phyloP scores from a whole-genome alignment of 2,329 filamentous ascomycete species.

The Ceratocystis ficicola region DNA sequence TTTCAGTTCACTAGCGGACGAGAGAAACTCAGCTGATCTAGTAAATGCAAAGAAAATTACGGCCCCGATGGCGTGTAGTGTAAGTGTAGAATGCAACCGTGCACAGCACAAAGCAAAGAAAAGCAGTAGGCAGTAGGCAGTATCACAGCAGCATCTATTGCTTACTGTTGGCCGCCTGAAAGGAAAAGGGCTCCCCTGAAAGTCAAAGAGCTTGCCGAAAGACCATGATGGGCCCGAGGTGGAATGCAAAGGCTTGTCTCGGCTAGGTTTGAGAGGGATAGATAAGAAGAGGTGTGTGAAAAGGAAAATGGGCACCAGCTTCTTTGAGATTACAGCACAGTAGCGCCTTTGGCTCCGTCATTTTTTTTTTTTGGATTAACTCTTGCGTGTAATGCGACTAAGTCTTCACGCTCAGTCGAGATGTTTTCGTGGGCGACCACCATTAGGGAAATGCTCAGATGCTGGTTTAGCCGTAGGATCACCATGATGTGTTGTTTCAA shows the following conservation, averaged over 20 bases:
- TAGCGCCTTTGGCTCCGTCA: neutral
- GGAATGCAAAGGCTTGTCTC: neutral
- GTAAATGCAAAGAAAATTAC: neutral
- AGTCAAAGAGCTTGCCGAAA: neutral
- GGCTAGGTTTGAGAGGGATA: neutral
- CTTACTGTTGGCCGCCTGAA: neutral
- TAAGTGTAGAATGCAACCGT: neutral
- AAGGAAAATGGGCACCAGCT: neutral
- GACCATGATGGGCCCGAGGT: too few relatives aligned
- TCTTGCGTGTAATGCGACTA: neutral
- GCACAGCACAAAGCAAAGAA: neutral
- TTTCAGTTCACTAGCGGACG: neutral
- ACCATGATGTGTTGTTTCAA: neutral
- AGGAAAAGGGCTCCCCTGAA: neutral
- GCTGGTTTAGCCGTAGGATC: too few relatives aligned
- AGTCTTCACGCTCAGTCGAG: neutral
- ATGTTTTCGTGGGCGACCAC: too few relatives aligned
- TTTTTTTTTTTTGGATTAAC: neutral
- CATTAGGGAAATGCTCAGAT: too few relatives aligned
- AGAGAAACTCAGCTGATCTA: neutral
- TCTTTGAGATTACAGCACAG: neutral
- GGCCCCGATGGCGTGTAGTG: neutral
- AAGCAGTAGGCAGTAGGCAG: neutral
- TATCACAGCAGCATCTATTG: neutral
- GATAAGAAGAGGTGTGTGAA: neutral